Evolutionary conservation across 208 protist species (phyloP).

Genomic region (Tritrichomonas musculus): DNA sequence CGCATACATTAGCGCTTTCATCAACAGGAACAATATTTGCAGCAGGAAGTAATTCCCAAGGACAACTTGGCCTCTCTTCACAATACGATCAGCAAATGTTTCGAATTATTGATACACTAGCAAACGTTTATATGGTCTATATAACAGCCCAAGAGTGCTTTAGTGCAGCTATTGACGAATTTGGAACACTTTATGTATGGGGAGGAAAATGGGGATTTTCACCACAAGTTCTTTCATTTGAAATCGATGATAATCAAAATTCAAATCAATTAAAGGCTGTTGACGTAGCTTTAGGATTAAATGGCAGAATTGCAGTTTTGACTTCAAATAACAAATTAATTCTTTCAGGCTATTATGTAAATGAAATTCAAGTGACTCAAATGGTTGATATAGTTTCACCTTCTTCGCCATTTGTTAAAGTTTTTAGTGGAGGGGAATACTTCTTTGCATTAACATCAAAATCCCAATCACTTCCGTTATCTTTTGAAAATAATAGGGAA

Average conservation of each 20-base stretch:
- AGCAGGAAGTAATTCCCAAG: not conserved
- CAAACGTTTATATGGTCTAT: not conserved
- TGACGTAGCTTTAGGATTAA: not conserved
- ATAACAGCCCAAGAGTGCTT: not conserved
- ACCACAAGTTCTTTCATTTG: not conserved
- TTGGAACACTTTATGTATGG: constrained; percentile 14
- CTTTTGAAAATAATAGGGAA: too few species aligned
- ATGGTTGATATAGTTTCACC: not conserved
- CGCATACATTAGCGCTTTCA: not conserved
- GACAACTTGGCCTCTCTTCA: not conserved
- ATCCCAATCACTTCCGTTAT: not conserved
- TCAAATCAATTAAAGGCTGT: too few species aligned
- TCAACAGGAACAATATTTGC: not conserved
- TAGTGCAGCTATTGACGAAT: not conserved
- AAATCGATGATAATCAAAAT: too few species aligned
- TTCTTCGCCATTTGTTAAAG: not conserved
- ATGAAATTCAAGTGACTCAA: not conserved
- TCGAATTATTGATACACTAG: not conserved
- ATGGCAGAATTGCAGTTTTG: not conserved
- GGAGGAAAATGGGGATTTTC: not conserved
- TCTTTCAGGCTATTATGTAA: not conserved
- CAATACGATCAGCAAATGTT: not conserved
- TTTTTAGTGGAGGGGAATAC: not conserved
- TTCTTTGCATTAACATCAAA: not conserved
- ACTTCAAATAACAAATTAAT: not conserved